Evolutionary conservation across 352 stramenopile genomes (phyloP).

Genomic region (Pythium sp.): DNA sequence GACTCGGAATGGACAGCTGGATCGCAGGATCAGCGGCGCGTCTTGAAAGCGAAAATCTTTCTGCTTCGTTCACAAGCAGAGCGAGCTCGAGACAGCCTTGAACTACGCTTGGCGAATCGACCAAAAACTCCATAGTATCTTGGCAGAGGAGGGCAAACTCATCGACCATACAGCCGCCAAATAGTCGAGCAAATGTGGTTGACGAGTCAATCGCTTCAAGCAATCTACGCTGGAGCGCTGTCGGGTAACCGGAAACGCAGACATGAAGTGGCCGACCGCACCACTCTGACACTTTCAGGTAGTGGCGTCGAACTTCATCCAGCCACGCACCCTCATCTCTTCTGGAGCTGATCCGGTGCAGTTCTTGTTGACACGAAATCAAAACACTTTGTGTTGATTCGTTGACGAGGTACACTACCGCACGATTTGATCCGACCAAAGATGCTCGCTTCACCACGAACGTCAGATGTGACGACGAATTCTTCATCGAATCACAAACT

Average conservation of each 20-base stretch:
- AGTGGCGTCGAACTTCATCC: slow-evolving; percentile 8
- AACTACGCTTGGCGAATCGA: neutral
- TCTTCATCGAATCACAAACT: slow-evolving; percentile 1
- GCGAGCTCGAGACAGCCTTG: slow-evolving; percentile 11
- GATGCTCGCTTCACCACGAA: slow-evolving; percentile 10
- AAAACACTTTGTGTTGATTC: slow-evolving; percentile 1
- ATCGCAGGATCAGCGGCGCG: neutral
- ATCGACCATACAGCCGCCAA: slow-evolving; percentile 12
- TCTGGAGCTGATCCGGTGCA: neutral
- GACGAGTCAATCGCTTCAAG: neutral
- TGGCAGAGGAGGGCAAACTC: neutral
- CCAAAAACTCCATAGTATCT: neutral
- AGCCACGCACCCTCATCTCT: slow-evolving; percentile 3
- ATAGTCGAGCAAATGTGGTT: neutral
- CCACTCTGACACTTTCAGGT: slow-evolving; percentile 3
- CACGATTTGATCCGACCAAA: neutral
- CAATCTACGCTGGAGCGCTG: slow-evolving; percentile 2
- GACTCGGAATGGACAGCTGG: neutral
- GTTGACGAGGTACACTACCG: slow-evolving; percentile 18
- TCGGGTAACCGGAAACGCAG: slow-evolving; percentile 10
- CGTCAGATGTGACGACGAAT: slow-evolving; percentile 7
- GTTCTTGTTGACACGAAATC: slow-evolving; percentile 12
- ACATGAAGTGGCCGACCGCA: slow-evolving; percentile 12
- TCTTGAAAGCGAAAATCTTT: neutral
- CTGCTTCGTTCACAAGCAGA: slow-evolving; percentile 16